phyloP scores from a whole-genome alignment of 192 early-diverging fungal genomes.

The Gryganskiella cystojenkinii region DNA sequence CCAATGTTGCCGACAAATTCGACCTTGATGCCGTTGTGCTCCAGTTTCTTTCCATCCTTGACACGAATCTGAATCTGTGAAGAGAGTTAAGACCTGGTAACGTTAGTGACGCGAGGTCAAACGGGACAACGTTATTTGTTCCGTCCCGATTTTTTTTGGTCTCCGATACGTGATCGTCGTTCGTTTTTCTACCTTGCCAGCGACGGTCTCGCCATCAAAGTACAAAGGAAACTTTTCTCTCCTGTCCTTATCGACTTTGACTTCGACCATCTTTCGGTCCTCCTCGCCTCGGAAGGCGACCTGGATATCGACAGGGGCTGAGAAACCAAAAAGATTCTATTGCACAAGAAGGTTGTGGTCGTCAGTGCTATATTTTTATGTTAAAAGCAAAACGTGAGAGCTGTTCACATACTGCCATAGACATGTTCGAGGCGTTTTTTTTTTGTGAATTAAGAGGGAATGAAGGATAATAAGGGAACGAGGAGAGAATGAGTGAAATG shows the following conservation, averaged over 20 bases:
- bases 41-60: slow-evolving; percentile 91
- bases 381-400: neutral
- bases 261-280: slow-evolving; percentile 91
- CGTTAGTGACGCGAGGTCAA: neutral
- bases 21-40: slow-evolving; percentile 98
- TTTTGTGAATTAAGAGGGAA: neutral
- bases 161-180: neutral
- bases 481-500: neutral
- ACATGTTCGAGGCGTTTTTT: slow-evolving; percentile 15
- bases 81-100: neutral
- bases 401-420: slow-evolving; percentile 23
- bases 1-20: slow-evolving; percentile 98
- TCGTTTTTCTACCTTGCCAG: slow-evolving; percentile 82
- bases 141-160: neutral
- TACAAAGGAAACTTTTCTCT: slow-evolving; percentile 94
- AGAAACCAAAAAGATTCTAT: slow-evolving; percentile 82
- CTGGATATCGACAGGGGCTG: slow-evolving; percentile 89
- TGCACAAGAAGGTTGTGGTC: neutral
- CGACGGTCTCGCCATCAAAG: slow-evolving; percentile 96
- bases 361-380: neutral
- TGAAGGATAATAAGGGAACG: no score
- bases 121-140: neutral
- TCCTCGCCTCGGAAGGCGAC: slow-evolving; percentile 88
- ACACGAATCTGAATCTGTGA: slow-evolving; percentile 77
- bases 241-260: slow-evolving; percentile 92